Evolutionary conservation across 1,139 yeast species (phyloP).

Genomic region (Candida tropicalis): DNA sequence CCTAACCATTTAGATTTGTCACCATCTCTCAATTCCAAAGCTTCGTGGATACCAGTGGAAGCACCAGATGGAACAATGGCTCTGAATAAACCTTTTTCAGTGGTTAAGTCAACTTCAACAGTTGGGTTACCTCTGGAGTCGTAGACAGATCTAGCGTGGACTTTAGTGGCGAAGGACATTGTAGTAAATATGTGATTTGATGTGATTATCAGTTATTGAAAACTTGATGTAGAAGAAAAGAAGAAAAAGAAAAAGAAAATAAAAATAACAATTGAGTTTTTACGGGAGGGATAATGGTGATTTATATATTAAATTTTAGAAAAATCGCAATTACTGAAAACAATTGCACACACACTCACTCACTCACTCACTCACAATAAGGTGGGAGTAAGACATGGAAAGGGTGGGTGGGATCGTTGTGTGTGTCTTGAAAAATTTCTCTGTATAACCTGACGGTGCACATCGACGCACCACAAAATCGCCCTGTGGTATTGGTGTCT

Average conservation of each 20-base stretch:
- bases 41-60: constrained; percentile 94
- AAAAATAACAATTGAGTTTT: neutral
- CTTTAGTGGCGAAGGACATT: constrained; percentile 51
- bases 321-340: constrained; percentile 1
- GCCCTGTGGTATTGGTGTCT: neutral
- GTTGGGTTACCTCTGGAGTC: constrained; percentile 99
- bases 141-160: constrained; percentile 90
- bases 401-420: too few relatives aligned
- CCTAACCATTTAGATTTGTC: constrained; percentile 95
- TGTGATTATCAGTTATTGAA: constrained; percentile 6
- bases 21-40: constrained; percentile 92
- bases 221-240: constrained; percentile 13
- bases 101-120: constrained; percentile 89
- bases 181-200: too few relatives aligned
- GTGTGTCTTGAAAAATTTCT: constrained; percentile 6
- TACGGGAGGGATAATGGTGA: constrained; percentile 4
- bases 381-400: neutral
- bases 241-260: constrained; percentile 13
- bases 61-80: constrained; percentile 97
- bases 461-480: constrained; percentile 4
- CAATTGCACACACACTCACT: too few relatives aligned
- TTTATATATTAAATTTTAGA: constrained; percentile 1
- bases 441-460: constrained; percentile 7
- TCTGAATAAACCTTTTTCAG: constrained; percentile 86
- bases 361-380: too few relatives aligned